Percentiles rank a stretch among this genome's conserved stretches.
phyloP scores from a whole-genome alignment of 179 eudicot species.

The Patellifolia procumbens region DNA sequence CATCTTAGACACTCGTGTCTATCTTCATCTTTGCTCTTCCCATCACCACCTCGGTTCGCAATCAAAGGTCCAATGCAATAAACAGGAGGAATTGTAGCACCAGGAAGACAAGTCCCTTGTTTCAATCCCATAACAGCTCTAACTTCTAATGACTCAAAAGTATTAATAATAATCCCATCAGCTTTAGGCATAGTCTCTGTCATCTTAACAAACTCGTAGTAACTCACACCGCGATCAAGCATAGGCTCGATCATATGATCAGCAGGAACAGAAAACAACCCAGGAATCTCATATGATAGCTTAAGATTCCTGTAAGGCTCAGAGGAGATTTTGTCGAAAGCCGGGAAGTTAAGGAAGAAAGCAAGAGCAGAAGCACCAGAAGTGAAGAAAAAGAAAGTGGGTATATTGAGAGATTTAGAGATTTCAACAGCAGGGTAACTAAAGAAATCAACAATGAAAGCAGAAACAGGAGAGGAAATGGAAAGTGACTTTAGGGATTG shows the following conservation, averaged over 20 bases:
- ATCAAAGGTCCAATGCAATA: constrained; percentile 34
- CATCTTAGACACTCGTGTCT: constrained; percentile 44
- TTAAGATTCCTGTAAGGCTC: constrained; percentile 23
- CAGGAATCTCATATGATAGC: constrained; percentile 24
- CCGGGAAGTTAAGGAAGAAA: constrained; percentile 27
- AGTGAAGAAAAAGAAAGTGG: constrained; percentile 35
- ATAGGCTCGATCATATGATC: constrained; percentile 36
- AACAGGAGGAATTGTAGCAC: constrained; percentile 20
- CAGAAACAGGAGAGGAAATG: neutral
- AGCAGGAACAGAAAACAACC: constrained; percentile 36
- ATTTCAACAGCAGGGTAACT: constrained; percentile 30
- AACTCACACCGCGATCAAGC: constrained; percentile 35
- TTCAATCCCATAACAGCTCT: constrained; percentile 30
- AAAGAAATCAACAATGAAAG: constrained; percentile 39
- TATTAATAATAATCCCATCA: constrained; percentile 39
- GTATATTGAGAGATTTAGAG: constrained; percentile 21
- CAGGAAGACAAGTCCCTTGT: constrained; percentile 26
- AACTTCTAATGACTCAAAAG: constrained; percentile 41
- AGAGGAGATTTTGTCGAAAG: constrained; percentile 19
- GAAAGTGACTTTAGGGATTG: constrained; percentile 14
- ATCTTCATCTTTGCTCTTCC: neutral
- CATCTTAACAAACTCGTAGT: constrained; percentile 31
- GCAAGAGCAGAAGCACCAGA: constrained; percentile 35
- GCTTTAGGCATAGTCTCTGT: constrained; percentile 26
- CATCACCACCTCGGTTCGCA: constrained; percentile 20